phyloP scores from a whole-genome alignment of 345 rosid genomes.

The Melaleuca quinquenervia region DNA sequence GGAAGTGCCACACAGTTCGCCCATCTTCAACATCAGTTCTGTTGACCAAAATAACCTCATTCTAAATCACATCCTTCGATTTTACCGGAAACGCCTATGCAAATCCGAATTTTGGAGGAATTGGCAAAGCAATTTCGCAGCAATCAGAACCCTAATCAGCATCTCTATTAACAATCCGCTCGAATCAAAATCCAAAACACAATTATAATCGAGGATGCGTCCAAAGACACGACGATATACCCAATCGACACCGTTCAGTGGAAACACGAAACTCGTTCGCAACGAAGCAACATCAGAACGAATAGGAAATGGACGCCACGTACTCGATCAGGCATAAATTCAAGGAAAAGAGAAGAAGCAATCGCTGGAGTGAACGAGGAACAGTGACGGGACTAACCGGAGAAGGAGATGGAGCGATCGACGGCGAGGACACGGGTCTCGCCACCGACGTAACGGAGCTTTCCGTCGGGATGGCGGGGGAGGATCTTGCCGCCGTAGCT shows the following conservation, averaged over 20 bases:
- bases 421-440: slow-evolving; percentile 85
- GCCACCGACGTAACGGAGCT: slow-evolving; percentile 85
- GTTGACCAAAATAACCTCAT: slow-evolving; percentile 22
- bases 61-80: slow-evolving; percentile 1
- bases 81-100: not conserved
- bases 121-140: not conserved
- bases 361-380: not conserved
- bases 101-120: not conserved
- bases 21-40: slow-evolving; percentile 65
- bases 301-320: not conserved
- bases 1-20: slow-evolving; percentile 45
- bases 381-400: slow-evolving; percentile 29
- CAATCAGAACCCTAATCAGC: not conserved
- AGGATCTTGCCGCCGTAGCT: slow-evolving; percentile 82
- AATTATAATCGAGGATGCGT: not conserved
- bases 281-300: not conserved
- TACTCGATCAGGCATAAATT: not conserved
- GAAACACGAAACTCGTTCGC: not conserved
- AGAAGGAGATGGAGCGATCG: slow-evolving; percentile 51
- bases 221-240: not conserved
- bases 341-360: not conserved
- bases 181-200: not conserved
- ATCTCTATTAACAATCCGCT: not conserved
- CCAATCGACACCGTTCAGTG: not conserved
- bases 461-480: slow-evolving; percentile 80